A percentile compares a stretch with the other conserved stretches of the same genome.
phyloP scores from a whole-genome alignment of 495 filamentous ascomycete genomes.

The Podospora pseudoanserina region DNA sequence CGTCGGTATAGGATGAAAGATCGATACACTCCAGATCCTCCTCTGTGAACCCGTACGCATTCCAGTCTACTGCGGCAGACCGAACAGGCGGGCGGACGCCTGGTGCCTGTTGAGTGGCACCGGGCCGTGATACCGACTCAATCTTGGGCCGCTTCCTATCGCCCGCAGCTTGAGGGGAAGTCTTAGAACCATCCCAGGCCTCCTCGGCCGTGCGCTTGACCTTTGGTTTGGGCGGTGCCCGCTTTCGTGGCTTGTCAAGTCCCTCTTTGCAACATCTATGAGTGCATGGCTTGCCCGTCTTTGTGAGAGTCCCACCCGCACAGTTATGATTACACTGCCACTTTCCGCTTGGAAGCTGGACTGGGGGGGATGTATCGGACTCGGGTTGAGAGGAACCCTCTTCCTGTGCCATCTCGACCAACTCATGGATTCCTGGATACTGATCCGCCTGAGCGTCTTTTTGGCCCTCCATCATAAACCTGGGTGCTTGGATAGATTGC shows the following conservation, averaged over 20 bases:
- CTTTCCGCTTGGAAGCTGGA: constrained; percentile 71
- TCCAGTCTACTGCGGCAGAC: constrained; percentile 7
- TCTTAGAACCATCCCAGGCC: background rate
- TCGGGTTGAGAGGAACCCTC: constrained; percentile 21
- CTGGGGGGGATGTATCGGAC: constrained; percentile 38
- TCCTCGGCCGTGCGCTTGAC: constrained; percentile 11
- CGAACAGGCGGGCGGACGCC: background rate
- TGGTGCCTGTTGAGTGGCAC: background rate
- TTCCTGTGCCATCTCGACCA: constrained; percentile 17
- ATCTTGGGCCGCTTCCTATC: constrained; percentile 10
- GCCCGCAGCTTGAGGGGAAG: background rate
- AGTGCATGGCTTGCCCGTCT: constrained; percentile 43
- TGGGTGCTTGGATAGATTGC: constrained; percentile 16
- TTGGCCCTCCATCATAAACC: constrained; percentile 16
- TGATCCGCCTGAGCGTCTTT: background rate
- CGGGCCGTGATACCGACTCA: background rate
- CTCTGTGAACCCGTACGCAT: constrained; percentile 8
- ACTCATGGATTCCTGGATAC: constrained; percentile 32
- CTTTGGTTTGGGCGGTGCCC: constrained; percentile 39
- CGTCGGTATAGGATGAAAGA: constrained; percentile 24
- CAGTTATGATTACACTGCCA: constrained; percentile 85
- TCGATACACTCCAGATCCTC: constrained; percentile 39
- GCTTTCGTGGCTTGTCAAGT: constrained; percentile 69
- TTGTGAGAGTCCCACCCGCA: constrained; percentile 64
- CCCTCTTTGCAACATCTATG: constrained; percentile 91